These are phyloP conservation scores for Microsporum canis DNA, from an alignment of 2,329 filamentous ascomycete species.

Conservation along the genomic window DNA sequence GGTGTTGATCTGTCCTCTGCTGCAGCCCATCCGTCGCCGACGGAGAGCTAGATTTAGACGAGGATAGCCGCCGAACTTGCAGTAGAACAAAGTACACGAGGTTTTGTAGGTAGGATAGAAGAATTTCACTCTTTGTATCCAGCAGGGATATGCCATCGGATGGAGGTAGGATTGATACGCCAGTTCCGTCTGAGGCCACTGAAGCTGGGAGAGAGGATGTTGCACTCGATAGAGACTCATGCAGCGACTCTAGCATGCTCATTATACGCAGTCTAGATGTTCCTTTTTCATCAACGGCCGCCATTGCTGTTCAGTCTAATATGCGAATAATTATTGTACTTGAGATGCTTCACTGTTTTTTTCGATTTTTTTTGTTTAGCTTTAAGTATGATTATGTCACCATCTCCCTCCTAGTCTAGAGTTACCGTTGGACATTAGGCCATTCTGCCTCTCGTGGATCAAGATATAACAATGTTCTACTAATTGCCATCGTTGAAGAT, in stretches of 20 bases:
- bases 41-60: constrained; percentile 6
- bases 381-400: no score
- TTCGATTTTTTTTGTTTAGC: neutral
- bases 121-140: constrained; percentile 92
- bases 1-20: constrained; percentile 19
- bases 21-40: constrained; percentile 20
- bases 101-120: constrained; percentile 91
- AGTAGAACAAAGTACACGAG: constrained; percentile 77
- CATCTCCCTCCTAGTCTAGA: no score
- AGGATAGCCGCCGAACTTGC: constrained; percentile 54
- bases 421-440: no score
- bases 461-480: no score
- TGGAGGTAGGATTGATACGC: constrained; percentile 62
- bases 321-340: no score
- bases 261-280: constrained; percentile 14
- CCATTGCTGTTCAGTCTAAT: neutral
- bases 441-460: no score
- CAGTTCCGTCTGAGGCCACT: constrained; percentile 33
- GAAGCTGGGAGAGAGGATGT: constrained; percentile 25
- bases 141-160: constrained; percentile 85
- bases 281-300: neutral
- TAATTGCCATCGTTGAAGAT: no score
- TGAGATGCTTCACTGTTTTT: neutral
- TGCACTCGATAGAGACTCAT: constrained; percentile 25
- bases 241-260: constrained; percentile 26